Conservation (phyloP, 176 grass and related monocot genomes). For the Phoenix dactylifera region DNA sequence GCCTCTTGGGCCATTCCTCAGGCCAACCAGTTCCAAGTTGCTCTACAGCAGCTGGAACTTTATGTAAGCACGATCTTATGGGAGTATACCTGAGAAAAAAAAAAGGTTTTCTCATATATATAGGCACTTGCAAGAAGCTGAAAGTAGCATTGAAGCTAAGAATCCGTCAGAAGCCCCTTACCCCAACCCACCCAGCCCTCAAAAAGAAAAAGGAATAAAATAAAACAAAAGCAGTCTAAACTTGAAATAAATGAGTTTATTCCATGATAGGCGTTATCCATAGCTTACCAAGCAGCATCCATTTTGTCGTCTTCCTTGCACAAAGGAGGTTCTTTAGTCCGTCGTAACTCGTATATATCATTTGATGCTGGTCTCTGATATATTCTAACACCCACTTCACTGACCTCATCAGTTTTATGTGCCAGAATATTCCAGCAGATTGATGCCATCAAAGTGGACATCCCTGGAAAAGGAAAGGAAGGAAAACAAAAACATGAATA, state of each 20-base stretch:
- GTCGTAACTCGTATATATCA: conserved; percentile 72
- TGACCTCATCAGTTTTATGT: conserved; percentile 77
- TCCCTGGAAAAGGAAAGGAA: conserved; percentile 41
- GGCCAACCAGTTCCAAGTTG: conserved; percentile 89
- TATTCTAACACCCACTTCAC: conserved; percentile 71
- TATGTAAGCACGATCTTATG: conserved; percentile 77
- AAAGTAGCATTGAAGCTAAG: too few relatives aligned
- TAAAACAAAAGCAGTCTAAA: too few relatives aligned
- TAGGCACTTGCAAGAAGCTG: too few relatives aligned
- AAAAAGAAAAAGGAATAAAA: too few relatives aligned
- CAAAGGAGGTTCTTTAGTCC: conserved; percentile 69
- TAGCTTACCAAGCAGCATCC: conserved; percentile 59
- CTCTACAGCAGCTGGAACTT: conserved; percentile 76
- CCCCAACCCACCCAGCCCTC: too few relatives aligned
- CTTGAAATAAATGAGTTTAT: too few relatives aligned
- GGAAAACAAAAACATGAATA: not conserved
- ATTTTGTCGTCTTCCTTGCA: conserved; percentile 80
- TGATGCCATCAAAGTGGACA: conserved; percentile 64
- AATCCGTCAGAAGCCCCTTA: too few relatives aligned
- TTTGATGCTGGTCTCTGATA: conserved; percentile 93
- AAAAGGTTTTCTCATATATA: not conserved
- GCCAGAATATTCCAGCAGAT: conserved; percentile 76
- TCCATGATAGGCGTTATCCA: conserved; percentile 6
- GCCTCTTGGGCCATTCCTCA: conserved; percentile 90
- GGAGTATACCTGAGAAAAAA: conserved; percentile 54